Percentiles rank a stretch among this genome's conserved stretches.
These are phyloP conservation scores for Exophiala xenobiotica DNA, from an alignment of 2,329 filamentous ascomycete species.

Conservation along the genomic window DNA sequence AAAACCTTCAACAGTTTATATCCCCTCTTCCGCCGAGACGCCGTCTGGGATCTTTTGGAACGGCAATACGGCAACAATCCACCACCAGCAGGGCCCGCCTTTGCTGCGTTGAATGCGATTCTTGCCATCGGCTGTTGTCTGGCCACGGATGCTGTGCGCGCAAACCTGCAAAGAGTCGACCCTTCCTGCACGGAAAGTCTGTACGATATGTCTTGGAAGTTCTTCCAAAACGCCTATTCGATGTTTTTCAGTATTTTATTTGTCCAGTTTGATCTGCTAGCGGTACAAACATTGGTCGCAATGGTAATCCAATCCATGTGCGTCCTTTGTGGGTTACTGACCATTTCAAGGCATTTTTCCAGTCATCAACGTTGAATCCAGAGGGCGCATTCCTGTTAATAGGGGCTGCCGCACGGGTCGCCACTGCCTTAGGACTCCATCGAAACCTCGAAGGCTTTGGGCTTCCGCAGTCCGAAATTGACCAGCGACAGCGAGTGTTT, in stretches of 20 bases:
- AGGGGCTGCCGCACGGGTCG: constrained; percentile 10
- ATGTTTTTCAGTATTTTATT: constrained; percentile 8
- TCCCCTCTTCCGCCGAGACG: constrained; percentile 8
- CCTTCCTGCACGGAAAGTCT: constrained; percentile 1
- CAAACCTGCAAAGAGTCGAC: not conserved
- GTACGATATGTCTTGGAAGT: constrained; percentile 5
- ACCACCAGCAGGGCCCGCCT: constrained; percentile 1
- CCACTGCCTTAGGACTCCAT: constrained; percentile 11
- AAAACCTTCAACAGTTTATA: constrained; percentile 12
- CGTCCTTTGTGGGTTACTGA: not conserved
- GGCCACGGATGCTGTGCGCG: constrained; percentile 7
- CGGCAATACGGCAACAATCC: constrained; percentile 5
- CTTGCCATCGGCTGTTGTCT: constrained; percentile 13
- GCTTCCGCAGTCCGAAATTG: constrained; percentile 7
- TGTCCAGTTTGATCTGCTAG: constrained; percentile 4
- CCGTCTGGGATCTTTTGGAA: constrained; percentile 9
- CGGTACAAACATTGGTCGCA: constrained; percentile 13
- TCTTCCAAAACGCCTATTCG: constrained; percentile 15
- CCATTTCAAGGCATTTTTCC: constrained; percentile 6
- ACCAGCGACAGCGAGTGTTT: constrained; percentile 19
- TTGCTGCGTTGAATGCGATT: constrained; percentile 11
- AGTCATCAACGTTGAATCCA: constrained; percentile 9
- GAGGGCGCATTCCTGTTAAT: constrained; percentile 10
- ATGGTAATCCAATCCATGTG: constrained; percentile 8
- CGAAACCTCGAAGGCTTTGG: constrained; percentile 16